Conservation (phyloP, 129 eudicot species). For the Cynara cardunculus region DNA sequence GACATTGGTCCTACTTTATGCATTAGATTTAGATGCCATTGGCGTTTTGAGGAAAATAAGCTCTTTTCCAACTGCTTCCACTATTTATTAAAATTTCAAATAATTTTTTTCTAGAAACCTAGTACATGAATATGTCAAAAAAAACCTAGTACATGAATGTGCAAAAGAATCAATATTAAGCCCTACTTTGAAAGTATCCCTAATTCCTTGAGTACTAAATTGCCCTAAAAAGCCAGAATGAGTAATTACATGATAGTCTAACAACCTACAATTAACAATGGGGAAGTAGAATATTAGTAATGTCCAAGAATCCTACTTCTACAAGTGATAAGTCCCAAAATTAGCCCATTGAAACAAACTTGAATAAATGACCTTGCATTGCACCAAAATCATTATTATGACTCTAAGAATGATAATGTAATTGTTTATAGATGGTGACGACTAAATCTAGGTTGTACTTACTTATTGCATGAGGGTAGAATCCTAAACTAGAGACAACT, state of each 20-base stretch:
- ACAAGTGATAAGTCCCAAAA: slow-evolving; percentile 1
- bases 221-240: not conserved
- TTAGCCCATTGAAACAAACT: slow-evolving; percentile 8
- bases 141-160: slow-evolving; percentile 1
- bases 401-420: not conserved
- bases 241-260: slow-evolving; percentile 2
- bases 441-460: not conserved
- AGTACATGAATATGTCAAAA: slow-evolving; percentile 1
- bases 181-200: not conserved
- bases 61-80: not conserved
- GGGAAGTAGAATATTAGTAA: not conserved
- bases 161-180: not conserved
- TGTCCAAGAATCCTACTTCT: slow-evolving; percentile 3
- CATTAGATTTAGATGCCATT: not conserved
- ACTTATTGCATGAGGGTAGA: not conserved
- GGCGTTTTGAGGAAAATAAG: not conserved
- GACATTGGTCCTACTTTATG: not conserved
- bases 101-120: not conserved
- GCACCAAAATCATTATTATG: not conserved
- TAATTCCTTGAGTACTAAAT: not conserved
- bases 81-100: not conserved
- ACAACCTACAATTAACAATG: not conserved
- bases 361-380: not conserved
- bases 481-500: slow-evolving; percentile 6
- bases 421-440: not conserved